These are phyloP conservation scores for Epichloe brachyelytri DNA, from an alignment of 2,329 filamentous ascomycete species.

Conservation along the genomic window DNA sequence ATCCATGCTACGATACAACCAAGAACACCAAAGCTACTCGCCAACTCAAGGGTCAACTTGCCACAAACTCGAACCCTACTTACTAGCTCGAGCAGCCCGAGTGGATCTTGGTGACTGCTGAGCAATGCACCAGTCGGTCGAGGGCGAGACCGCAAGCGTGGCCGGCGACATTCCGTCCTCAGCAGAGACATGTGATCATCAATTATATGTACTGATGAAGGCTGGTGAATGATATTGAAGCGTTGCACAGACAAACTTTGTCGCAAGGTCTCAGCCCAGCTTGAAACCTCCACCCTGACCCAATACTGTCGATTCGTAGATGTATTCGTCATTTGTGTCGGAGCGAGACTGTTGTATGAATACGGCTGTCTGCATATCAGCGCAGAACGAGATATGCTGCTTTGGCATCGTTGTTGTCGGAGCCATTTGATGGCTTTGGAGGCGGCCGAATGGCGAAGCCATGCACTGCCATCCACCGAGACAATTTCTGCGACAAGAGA, in stretches of 20 bases:
- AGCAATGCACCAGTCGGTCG: background rate
- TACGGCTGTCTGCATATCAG: background rate
- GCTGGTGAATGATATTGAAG: slow-evolving; percentile 8
- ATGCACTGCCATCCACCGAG: slow-evolving; percentile 62
- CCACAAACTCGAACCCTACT: slow-evolving; percentile 52
- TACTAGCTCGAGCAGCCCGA: slow-evolving; percentile 61
- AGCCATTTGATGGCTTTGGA: slow-evolving; percentile 71
- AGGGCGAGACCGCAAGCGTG: background rate
- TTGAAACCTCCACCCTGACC: slow-evolving; percentile 21
- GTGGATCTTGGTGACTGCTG: slow-evolving; percentile 51
- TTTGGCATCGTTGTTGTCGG: slow-evolving; percentile 16
- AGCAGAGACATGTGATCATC: slow-evolving; percentile 6
- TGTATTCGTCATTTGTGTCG: background rate
- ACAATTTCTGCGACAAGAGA: slow-evolving; percentile 63
- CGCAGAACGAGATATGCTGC: slow-evolving; percentile 5
- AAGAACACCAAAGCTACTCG: slow-evolving; percentile 61
- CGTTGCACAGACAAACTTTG: slow-evolving; percentile 23
- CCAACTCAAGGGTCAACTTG: slow-evolving; percentile 56
- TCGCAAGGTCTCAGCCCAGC: slow-evolving; percentile 24
- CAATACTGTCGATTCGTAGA: slow-evolving; percentile 12
- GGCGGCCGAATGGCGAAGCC: slow-evolving; percentile 70
- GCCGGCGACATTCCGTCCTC: slow-evolving; percentile 1
- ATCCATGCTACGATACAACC: slow-evolving; percentile 59
- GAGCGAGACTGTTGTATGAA: background rate
- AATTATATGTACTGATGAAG: background rate